Evolutionary conservation across 495 filamentous ascomycete species (phyloP).

Genomic region (Penicillium waksmanii): DNA sequence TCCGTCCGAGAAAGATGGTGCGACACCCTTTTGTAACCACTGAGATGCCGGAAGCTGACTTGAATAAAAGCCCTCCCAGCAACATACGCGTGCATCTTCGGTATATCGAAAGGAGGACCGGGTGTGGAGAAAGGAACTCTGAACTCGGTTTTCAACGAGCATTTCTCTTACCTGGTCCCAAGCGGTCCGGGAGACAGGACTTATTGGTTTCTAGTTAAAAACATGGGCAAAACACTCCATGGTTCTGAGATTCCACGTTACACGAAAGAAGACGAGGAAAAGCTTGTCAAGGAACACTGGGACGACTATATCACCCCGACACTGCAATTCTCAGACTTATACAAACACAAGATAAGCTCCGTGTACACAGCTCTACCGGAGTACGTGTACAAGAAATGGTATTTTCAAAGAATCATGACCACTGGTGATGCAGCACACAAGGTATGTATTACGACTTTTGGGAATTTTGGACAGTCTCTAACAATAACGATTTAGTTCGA

Average conservation of each 20-base stretch:
- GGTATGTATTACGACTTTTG: constrained; percentile 9
- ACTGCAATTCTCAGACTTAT: constrained; percentile 23
- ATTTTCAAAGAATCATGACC: constrained; percentile 26
- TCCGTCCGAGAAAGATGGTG: constrained; percentile 24
- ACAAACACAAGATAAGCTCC: constrained; percentile 13
- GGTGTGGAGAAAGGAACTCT: constrained; percentile 19
- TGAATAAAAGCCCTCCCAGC: constrained; percentile 19
- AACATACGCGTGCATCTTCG: constrained; percentile 33
- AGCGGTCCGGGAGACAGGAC: constrained; percentile 25
- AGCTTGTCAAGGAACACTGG: constrained; percentile 25
- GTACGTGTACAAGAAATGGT: constrained; percentile 30
- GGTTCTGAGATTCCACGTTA: constrained; percentile 41
- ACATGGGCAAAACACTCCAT: constrained; percentile 30
- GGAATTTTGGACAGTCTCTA: not conserved
- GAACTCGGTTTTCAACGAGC: constrained; percentile 21
- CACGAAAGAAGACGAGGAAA: constrained; percentile 32
- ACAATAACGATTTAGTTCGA: constrained; percentile 16
- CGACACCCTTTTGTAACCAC: not conserved
- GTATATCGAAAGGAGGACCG: constrained; percentile 19
- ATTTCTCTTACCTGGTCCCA: constrained; percentile 27
- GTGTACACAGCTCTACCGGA: constrained; percentile 26
- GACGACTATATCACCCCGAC: constrained; percentile 35
- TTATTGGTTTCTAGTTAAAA: constrained; percentile 29
- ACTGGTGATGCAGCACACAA: constrained; percentile 36
- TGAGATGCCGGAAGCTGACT: constrained; percentile 1